Evolutionary conservation across 805 yeast genomes (phyloP), one percentile per base, ranked within the genome.

Genomic region (Saccharomycopsis selenospora): DNA sequence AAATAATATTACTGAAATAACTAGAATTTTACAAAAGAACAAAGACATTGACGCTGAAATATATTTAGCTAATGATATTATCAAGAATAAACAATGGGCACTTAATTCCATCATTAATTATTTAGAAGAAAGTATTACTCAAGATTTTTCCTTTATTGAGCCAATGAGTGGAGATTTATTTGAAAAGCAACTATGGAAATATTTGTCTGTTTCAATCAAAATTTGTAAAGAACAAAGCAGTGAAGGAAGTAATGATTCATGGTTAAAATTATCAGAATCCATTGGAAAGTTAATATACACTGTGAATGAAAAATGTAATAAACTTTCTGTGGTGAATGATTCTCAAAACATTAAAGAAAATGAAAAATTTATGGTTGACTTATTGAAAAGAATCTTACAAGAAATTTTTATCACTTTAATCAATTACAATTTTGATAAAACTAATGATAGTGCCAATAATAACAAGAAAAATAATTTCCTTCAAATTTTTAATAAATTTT

Each of bases 401-500:
- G 73, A 67, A 42, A 51, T 71, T 1, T 73, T 73, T 54, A 64
- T 72, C 2, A 65, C 58, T 28, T 56, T 72, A 46, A 66, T 72
- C 22, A 66, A 65, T 50, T 3, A 60, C 54, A 42, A 57, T 59
- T 36, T 55, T 49, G 40, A 52, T 27, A 40, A 24, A 60, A 42
- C 47, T 59, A 3, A 51, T 54, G 24, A 46, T 62, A 56, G 62
- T 10, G 47, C 55, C 2, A 42, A 52, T 13, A 59, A 55, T 13
- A 24, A 42, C 24, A 55, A 55, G 0, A 53, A 55, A 8, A 55
- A 54, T 20, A 52, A 53, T 1, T 76, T 85, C 52, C 63, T 79
- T 46, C 65, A 67, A 14, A 78, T 83, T 2, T 72, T 83, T 55
- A 72, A 79, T 26, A 63, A 66, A 40, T 78, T 83, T 49, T 63